A percentile compares a stretch with the other conserved stretches of the same genome.
phyloP scores from a whole-genome alignment of 352 stramenopile species.

The Globisporangium cylindrosporum region DNA sequence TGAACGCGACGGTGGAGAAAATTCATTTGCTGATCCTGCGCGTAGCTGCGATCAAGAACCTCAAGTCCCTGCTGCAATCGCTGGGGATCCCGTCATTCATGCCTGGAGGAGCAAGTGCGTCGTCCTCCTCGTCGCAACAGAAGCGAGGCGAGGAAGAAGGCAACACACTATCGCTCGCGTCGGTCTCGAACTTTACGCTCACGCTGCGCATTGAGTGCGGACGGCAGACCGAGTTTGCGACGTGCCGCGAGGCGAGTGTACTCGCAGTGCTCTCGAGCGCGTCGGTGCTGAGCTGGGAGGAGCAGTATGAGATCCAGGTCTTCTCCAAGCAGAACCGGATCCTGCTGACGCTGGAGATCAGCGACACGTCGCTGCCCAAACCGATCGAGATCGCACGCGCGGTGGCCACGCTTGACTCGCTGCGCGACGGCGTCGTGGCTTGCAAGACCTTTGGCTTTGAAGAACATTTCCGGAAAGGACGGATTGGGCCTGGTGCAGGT shows the following conservation, averaged over 20 bases:
- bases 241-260: conserved; percentile 44
- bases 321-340: conserved; percentile 27
- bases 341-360: conserved; percentile 47
- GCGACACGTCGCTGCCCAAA: conserved; percentile 29
- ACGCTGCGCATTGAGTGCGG: conserved; percentile 47
- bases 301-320: conserved; percentile 65
- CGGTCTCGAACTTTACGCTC: conserved; percentile 36
- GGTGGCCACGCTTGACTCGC: conserved; percentile 27
- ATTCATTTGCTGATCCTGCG: conserved; percentile 53
- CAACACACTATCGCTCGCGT: conserved; percentile 11
- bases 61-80: conserved; percentile 33
- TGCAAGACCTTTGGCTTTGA: conserved; percentile 34
- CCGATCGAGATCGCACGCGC: conserved; percentile 45
- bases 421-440: conserved; percentile 41
- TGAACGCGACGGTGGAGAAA: conserved; percentile 31
- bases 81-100: conserved; percentile 19
- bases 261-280: conserved; percentile 26
- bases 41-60: conserved; percentile 45
- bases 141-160: conserved; percentile 36
- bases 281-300: conserved; percentile 50
- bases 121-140: neutral
- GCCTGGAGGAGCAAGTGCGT: neutral
- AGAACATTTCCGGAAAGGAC: conserved; percentile 50
- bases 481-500: conserved; percentile 14
- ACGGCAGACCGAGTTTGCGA: conserved; percentile 37